Evolutionary conservation across 768 basidiomycete genomes (phyloP), one percentile per base, ranked within the genome.

Genomic region (Lactarius pseudohatsudake): DNA sequence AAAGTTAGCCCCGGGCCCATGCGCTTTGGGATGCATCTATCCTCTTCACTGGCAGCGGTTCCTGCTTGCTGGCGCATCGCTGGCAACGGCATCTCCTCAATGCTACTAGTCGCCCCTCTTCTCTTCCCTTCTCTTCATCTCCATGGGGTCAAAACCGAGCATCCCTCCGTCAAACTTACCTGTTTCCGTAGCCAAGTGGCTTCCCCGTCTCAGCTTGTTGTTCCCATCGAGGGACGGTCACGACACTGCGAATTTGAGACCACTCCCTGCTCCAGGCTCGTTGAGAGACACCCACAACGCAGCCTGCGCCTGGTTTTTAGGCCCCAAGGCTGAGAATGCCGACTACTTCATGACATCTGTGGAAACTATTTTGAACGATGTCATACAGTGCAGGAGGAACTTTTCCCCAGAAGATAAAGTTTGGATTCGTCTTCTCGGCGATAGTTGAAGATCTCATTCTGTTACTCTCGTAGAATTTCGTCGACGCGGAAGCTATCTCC

Each of bases 291-390:
- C 50, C 22, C 72, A 73, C 57, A 64, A 76, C 18, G 71, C 74
- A 28, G 71, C 80, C 22, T 72, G 75, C 16, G 74, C 80, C 16
- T 79, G 76, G 73, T 80, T 81, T 64, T 69, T 81, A 20, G 80
- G 80, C 2, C 78, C 80, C 18, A 74, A 74, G 57, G 78, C 74
- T 10, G 80, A 81, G 71, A 80, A 80, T 66, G 63, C 57, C 9
- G 74, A 74, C 11, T 55, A 74, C 36, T 69, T 80, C 41, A 71
- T 71, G 53, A 61, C 64, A 5, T 61, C 70, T 16, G 76, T 80
- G 61, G 64, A 71, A 16, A 57, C 59, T 0, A 72, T 74, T 41
- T 64, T 78, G 41, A 61, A 75, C 18, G 58, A 66, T 34, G 74
- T 75, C 28, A 62, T 47, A 10, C 41, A 70, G 18, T 73, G 72